These are phyloP conservation scores for Solanum tarapatanum DNA, from an alignment of 257 asterid genomes.

Conservation along the genomic window DNA sequence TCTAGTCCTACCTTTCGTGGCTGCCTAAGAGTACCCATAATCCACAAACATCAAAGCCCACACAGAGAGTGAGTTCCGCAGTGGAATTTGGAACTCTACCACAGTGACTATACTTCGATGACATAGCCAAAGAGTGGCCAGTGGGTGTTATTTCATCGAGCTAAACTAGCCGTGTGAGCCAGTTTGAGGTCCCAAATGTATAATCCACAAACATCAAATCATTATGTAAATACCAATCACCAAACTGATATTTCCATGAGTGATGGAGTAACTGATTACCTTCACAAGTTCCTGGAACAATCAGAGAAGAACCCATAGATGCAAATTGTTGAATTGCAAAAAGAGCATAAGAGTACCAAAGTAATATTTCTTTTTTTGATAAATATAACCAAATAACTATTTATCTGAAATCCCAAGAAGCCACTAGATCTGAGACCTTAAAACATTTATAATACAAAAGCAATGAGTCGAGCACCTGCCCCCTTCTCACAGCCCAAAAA, in stretches of 20 bases:
- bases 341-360: neutral
- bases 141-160: neutral
- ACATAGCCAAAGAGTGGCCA: neutral
- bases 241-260: neutral
- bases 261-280: neutral
- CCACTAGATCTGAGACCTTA: neutral
- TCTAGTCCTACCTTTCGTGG: too few species aligned
- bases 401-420: neutral
- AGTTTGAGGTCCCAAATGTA: neutral
- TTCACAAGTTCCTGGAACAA: neutral
- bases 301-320: neutral
- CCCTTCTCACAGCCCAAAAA: neutral
- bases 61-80: neutral
- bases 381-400: slow-evolving; percentile 1
- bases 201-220: neutral
- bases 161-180: neutral
- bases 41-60: neutral
- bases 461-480: neutral
- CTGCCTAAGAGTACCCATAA: too few species aligned
- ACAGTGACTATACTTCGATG: neutral
- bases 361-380: neutral
- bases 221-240: neutral
- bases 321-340: neutral
- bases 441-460: neutral
- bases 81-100: neutral